These are phyloP conservation scores for Globisporangium heterothallicum DNA, from an alignment of 352 stramenopile genomes.

Conservation along the genomic window DNA sequence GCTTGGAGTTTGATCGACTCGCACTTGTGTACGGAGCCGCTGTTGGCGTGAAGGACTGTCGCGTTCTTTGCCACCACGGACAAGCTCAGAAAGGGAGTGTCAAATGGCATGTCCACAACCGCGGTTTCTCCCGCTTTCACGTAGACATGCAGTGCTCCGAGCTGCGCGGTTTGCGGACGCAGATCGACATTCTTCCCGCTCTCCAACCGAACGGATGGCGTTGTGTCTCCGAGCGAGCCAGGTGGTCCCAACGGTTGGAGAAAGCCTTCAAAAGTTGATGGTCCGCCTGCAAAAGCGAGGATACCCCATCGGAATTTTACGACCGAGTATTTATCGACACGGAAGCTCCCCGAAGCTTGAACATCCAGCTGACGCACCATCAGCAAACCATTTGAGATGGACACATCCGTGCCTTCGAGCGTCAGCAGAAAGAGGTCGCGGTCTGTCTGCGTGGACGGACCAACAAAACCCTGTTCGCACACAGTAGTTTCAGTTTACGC, in stretches of 20 bases:
- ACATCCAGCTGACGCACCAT: slow-evolving; percentile 35
- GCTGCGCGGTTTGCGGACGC: slow-evolving; percentile 38
- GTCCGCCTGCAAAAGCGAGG: slow-evolving; percentile 22
- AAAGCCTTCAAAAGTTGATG: slow-evolving; percentile 37
- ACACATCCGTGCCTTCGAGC: slow-evolving; percentile 31
- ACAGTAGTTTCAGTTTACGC: too few species aligned
- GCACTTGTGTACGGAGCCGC: slow-evolving; percentile 39
- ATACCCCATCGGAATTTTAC: slow-evolving; percentile 49
- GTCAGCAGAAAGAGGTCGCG: slow-evolving; percentile 32
- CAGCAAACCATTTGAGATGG: slow-evolving; percentile 43
- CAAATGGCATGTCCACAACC: slow-evolving; percentile 51
- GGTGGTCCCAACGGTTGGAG: slow-evolving; percentile 25
- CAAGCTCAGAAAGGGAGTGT: slow-evolving; percentile 44
- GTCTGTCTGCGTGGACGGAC: slow-evolving; percentile 35
- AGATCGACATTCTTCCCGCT: slow-evolving; percentile 39
- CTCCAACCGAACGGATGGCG: slow-evolving; percentile 20
- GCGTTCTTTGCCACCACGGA: slow-evolving; percentile 41
- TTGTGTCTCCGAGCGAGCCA: background rate
- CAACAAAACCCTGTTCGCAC: slow-evolving; percentile 34
- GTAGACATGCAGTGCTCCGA: slow-evolving; percentile 31
- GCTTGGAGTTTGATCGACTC: slow-evolving; percentile 34
- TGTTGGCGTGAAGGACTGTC: slow-evolving; percentile 35
- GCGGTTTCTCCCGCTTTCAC: slow-evolving; percentile 26
- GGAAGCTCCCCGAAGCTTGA: slow-evolving; percentile 20
- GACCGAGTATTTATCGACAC: slow-evolving; percentile 66